A percentile compares a stretch with the other conserved stretches of the same genome.
Conservation (phyloP, 2,329 filamentous ascomycete genomes). For the Cladosporium sp. region DNA sequence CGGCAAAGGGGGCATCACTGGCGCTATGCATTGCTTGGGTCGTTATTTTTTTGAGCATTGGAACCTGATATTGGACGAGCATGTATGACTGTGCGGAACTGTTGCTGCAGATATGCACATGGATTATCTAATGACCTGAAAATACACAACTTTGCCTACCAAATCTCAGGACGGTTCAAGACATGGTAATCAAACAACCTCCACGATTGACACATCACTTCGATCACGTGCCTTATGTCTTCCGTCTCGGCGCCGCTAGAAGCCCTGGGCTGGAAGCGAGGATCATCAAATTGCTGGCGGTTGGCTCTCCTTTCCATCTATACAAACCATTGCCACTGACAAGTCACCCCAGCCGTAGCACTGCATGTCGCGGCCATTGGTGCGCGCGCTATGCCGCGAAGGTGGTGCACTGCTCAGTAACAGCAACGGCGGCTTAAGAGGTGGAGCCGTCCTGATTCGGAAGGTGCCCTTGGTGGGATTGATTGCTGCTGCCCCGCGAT, state of each 20-base stretch:
- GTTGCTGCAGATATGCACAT: slow-evolving; percentile 1
- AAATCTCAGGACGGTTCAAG: neutral
- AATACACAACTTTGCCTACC: neutral
- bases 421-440: neutral
- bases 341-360: neutral
- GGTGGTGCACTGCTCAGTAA: neutral
- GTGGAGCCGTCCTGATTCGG: slow-evolving; percentile 1
- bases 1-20: neutral
- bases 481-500: slow-evolving; percentile 9
- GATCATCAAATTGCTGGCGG: neutral
- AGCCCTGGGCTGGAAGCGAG: neutral
- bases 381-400: neutral
- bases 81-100: neutral
- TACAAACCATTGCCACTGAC: neutral
- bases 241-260: slow-evolving; percentile 6
- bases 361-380: slow-evolving; percentile 6
- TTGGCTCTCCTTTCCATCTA: neutral
- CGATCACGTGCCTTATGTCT: slow-evolving; percentile 2
- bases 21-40: slow-evolving; percentile 19
- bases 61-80: neutral
- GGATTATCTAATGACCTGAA: neutral
- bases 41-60: neutral
- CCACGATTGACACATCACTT: neutral
- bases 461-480: slow-evolving; percentile 8
- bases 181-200: neutral